A percentile compares a stretch with the other conserved stretches of the same genome.
These are phyloP conservation scores for Aspergillus fischeri DNA, from an alignment of 2,329 filamentous ascomycete genomes.

Conservation along the genomic window DNA sequence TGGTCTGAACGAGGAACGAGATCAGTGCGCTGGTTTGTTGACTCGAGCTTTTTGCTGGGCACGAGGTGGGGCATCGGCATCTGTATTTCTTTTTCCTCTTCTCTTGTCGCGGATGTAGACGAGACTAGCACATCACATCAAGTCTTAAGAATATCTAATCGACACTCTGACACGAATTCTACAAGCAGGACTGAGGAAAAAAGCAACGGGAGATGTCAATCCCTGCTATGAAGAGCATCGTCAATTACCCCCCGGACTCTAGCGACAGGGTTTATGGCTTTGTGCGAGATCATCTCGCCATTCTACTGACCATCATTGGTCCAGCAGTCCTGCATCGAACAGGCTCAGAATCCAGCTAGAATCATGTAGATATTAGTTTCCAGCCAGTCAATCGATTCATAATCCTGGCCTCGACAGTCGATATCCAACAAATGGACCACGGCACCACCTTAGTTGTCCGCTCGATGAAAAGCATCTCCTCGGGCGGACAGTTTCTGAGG, in stretches of 20 bases:
- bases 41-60: background rate
- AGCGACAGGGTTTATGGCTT: background rate
- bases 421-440: background rate
- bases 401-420: background rate
- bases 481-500: no score
- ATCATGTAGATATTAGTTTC: background rate
- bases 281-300: slow-evolving; percentile 1
- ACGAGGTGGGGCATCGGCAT: background rate
- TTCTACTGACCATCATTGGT: background rate
- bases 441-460: background rate
- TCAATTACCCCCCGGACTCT: no score
- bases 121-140: background rate
- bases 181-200: background rate
- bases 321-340: slow-evolving; percentile 3
- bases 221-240: slow-evolving; percentile 6
- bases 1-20: background rate
- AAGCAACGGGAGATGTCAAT: slow-evolving; percentile 7
- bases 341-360: slow-evolving; percentile 3
- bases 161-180: background rate
- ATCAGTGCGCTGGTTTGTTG: background rate
- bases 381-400: background rate
- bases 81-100: background rate
- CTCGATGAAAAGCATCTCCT: background rate
- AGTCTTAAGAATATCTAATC: background rate
- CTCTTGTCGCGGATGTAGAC: background rate